These are phyloP conservation scores for Solanum medicagineum DNA, from an alignment of 257 asterid species.

Conservation along the genomic window DNA sequence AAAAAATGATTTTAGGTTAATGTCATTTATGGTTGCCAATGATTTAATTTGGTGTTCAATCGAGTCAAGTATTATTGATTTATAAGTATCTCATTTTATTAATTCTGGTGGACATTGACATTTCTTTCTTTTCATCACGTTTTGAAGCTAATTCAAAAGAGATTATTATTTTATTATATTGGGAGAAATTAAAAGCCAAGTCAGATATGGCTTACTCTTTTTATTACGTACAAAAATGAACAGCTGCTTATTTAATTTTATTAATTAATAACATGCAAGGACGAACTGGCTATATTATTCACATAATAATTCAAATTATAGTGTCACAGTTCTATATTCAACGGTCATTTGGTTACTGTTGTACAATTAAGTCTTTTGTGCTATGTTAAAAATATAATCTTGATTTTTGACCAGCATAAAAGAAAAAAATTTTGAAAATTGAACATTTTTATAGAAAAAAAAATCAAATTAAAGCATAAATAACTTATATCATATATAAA, in stretches of 20 bases:
- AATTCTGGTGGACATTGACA: not conserved
- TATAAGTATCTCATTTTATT: not conserved
- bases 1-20: not conserved
- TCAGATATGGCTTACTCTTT: not conserved
- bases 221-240: not conserved
- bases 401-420: not conserved
- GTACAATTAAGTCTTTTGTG: not conserved
- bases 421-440: not conserved
- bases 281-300: not conserved
- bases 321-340: not conserved
- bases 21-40: not conserved
- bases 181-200: not conserved
- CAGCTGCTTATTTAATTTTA: not conserved
- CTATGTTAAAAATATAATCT: not conserved
- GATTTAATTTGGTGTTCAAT: not conserved
- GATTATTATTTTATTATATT: not conserved
- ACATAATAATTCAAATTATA: not conserved
- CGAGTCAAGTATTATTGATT: not conserved
- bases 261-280: not conserved
- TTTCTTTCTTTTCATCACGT: not conserved
- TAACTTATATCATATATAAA: not conserved
- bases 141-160: not conserved
- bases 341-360: not conserved
- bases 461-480: not conserved
- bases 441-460: too few species aligned